Percentiles rank a stretch among this genome's conserved stretches.
Conservation (phyloP, 805 yeast genomes). For the Cyberlindnera americana region DNA sequence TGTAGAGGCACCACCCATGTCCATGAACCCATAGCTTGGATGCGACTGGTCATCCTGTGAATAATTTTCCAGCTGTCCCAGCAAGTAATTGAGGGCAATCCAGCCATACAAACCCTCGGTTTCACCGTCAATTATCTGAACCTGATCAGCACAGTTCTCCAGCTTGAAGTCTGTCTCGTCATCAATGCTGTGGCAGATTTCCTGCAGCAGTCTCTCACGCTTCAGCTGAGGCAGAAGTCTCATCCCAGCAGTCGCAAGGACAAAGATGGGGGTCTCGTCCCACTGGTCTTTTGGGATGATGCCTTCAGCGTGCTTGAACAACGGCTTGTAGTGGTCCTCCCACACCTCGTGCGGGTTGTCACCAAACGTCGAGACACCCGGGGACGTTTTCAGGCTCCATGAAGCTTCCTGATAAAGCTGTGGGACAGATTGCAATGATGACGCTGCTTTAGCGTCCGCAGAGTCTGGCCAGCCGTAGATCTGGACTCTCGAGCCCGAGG, state of each 20-base stretch:
- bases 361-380: constrained; percentile 78
- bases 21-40: constrained; percentile 88
- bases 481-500: constrained; percentile 88
- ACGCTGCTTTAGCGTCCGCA: constrained; percentile 26
- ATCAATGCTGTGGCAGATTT: constrained; percentile 57
- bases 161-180: constrained; percentile 53
- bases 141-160: constrained; percentile 59
- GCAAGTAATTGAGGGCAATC: constrained; percentile 84
- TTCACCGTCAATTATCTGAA: constrained; percentile 89
- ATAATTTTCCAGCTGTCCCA: constrained; percentile 57
- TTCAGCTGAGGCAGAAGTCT: constrained; percentile 59
- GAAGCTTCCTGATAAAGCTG: constrained; percentile 54
- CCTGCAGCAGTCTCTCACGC: constrained; percentile 49
- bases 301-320: constrained; percentile 64
- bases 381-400: constrained; percentile 72
- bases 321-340: constrained; percentile 60
- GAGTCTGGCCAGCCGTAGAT: constrained; percentile 77
- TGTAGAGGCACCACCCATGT: constrained; percentile 99
- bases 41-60: constrained; percentile 36
- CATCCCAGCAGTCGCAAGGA: constrained; percentile 98
- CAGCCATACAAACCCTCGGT: constrained; percentile 96
- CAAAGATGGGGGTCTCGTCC: constrained; percentile 73
- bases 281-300: constrained; percentile 64
- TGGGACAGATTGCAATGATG: constrained; percentile 52
- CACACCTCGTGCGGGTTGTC: constrained; percentile 56